Conservation (phyloP, 2,329 filamentous ascomycete species). For the Neonectria ditissima region DNA sequence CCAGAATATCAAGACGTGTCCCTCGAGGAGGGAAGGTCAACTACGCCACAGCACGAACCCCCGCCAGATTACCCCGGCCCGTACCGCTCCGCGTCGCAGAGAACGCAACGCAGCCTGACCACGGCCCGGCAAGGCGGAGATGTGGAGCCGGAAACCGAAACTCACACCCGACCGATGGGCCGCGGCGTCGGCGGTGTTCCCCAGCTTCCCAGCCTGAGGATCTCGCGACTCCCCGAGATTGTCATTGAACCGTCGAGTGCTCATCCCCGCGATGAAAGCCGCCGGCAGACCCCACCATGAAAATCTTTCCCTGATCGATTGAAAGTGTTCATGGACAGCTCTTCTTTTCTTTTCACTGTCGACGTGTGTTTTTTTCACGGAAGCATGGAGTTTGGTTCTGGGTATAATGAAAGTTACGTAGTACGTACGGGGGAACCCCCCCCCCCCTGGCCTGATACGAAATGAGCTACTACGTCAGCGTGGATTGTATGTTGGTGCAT, state of each 20-base stretch:
- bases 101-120: conserved; percentile 26
- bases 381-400: conserved; percentile 44
- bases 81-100: conserved; percentile 45
- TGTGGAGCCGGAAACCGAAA: conserved; percentile 23
- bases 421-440: conserved; percentile 10
- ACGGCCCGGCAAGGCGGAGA: conserved; percentile 34
- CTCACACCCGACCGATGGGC: conserved; percentile 13
- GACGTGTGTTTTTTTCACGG: conserved; percentile 24
- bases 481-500: conserved; percentile 15
- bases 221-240: conserved; percentile 66
- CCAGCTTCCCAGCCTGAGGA: conserved; percentile 65
- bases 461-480: conserved; percentile 11
- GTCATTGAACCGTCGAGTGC: conserved; percentile 66
- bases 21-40: conserved; percentile 54
- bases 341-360: conserved; percentile 9
- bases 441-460: conserved; percentile 11
- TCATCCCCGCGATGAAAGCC: conserved; percentile 38
- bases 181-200: conserved; percentile 56
- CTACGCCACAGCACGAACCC: conserved; percentile 59
- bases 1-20: conserved; percentile 67
- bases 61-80: conserved; percentile 64
- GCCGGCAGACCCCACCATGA: conserved; percentile 31
- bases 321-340: background rate
- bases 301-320: background rate
- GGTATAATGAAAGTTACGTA: conserved; percentile 28